Evolutionary conservation across 768 basidiomycete genomes (phyloP).

Genomic region (Kondoa subrosea): DNA sequence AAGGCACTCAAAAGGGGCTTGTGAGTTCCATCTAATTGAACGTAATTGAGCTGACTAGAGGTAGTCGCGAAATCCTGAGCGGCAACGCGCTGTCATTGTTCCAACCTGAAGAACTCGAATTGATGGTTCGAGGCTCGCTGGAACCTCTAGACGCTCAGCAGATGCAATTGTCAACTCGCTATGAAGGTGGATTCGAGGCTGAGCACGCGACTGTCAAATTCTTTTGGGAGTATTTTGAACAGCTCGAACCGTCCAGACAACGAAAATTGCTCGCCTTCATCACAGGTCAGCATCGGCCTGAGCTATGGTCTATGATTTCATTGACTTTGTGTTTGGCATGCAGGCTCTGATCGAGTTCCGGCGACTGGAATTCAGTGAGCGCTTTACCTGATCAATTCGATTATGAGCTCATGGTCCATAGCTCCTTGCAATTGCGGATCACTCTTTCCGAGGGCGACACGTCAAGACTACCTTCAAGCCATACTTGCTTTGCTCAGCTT

Average conservation of each 20-base stretch:
- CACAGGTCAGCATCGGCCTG: constrained; percentile 16
- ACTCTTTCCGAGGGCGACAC: not conserved
- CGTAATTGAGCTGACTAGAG: not conserved
- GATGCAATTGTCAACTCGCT: constrained; percentile 18
- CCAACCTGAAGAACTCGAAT: constrained; percentile 26
- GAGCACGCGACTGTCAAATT: constrained; percentile 17
- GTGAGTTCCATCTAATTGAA: constrained; percentile 6
- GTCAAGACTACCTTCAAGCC: not conserved
- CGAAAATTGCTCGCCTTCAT: constrained; percentile 24
- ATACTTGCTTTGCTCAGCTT: not conserved
- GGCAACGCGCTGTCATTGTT: constrained; percentile 27
- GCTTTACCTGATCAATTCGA: not conserved
- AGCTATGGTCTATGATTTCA: not conserved
- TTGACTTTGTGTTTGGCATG: not conserved
- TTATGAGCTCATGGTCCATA: not conserved
- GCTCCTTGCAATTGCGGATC: not conserved
- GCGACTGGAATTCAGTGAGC: not conserved
- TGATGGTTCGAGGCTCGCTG: constrained; percentile 24
- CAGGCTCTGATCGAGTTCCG: not conserved
- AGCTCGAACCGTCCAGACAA: constrained; percentile 3
- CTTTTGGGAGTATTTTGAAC: constrained; percentile 18
- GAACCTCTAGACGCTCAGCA: constrained; percentile 24
- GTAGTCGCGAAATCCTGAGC: constrained; percentile 15
- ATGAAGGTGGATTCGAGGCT: constrained; percentile 19
- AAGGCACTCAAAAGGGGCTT: not conserved